Evolutionary conservation across 495 filamentous ascomycete species (phyloP).

Genomic region (Daldinia grandis): DNA sequence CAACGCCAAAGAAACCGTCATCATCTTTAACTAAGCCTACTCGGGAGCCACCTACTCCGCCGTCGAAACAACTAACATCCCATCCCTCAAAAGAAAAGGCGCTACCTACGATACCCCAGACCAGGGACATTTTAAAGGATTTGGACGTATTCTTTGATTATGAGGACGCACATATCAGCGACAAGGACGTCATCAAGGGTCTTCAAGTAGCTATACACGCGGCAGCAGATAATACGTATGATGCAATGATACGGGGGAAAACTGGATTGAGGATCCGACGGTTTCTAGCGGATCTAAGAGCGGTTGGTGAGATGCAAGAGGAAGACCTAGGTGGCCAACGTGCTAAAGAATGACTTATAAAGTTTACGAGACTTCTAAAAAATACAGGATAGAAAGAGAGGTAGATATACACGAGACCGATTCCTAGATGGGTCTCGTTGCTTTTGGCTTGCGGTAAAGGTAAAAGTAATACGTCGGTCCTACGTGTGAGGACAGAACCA

Average conservation of each 20-base stretch:
- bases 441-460: not conserved
- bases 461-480: too few species aligned
- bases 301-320: constrained; percentile 49
- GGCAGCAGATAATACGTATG: constrained; percentile 56
- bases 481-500: not conserved
- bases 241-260: constrained; percentile 53
- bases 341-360: not conserved
- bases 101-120: constrained; percentile 28
- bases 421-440: not conserved
- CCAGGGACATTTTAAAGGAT: constrained; percentile 32
- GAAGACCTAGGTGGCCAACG: constrained; percentile 10
- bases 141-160: constrained; percentile 42
- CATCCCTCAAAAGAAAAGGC: constrained; percentile 19
- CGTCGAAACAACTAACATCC: not conserved
- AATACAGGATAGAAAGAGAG: constrained; percentile 4
- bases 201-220: constrained; percentile 59
- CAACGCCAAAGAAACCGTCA: constrained; percentile 21
- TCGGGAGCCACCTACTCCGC: constrained; percentile 3
- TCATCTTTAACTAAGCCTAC: constrained; percentile 20
- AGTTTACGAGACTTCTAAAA: constrained; percentile 1
- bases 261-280: constrained; percentile 57
- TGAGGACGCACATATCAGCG: constrained; percentile 49
- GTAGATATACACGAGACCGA: not conserved
- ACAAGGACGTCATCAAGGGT: constrained; percentile 56
- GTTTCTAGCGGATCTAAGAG: constrained; percentile 57